Evolutionary conservation across 2,329 filamentous ascomycete genomes (phyloP), one percentile per base, ranked within the genome.

Genomic region (Beauveria australis): DNA sequence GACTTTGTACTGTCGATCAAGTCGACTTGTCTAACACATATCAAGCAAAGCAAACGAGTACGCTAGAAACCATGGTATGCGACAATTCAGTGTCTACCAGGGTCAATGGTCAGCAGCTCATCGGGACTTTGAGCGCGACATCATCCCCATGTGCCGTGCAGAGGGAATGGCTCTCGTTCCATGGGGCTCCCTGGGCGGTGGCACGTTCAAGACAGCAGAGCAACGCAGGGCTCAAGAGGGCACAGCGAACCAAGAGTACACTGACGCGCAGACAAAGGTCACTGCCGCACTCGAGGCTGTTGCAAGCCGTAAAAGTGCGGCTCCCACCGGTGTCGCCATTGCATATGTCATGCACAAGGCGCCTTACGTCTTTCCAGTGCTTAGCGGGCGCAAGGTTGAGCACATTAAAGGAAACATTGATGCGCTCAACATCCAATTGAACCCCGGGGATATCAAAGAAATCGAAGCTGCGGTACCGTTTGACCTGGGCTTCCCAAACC

Each of bases 271-370:
- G 65, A 71, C 80, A 63, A 76, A 75, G 65, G 69, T 80, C 63
- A 79, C 76, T 64, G 66, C 72, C 56, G 75, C 72, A 14, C 71
- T 81, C 40, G 77, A 80, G 78, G 78, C 71, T 30, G 79, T 89
- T 51, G 78, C 79, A 52, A 65, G 67, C 26, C 73, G 74, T 62
- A 78, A 78, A 65, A 70, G 71, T 63, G 77, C 75, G 2, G 65
- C 71, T 57, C 73, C 80, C 64, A 79, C 77, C 18, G 78, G 76
- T 63, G 70, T 81, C 61, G 88, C 89, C 9, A 73, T 92, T 26
- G 88, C 89, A 2, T 92, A 92, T 68, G 84, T 91, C 16, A 81
- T 89, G 79, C 80, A 84, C 64, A 91, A 91, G 74, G 77, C 85
- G 0, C 82, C 87, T 0, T 84, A 89, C 66, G 85, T 91, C 14